A percentile compares a stretch with the other conserved stretches of the same genome.
These are phyloP conservation scores for Globisporangium paroecandrum DNA, from an alignment of 352 stramenopile genomes.

Conservation along the genomic window DNA sequence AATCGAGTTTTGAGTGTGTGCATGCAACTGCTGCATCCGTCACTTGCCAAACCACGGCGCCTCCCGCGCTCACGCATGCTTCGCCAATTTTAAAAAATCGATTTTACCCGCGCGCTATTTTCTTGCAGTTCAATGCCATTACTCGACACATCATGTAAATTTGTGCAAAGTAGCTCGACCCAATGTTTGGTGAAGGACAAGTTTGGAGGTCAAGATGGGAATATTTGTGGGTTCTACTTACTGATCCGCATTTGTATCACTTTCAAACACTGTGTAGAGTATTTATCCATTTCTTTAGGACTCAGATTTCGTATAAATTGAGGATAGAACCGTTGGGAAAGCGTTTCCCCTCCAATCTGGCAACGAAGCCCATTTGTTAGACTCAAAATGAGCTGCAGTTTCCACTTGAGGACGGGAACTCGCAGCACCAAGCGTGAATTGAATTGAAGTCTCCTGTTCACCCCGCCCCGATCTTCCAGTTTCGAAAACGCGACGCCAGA, in stretches of 20 bases:
- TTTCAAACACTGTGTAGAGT: neutral
- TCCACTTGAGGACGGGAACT: neutral
- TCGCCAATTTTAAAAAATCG: neutral
- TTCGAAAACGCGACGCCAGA: neutral
- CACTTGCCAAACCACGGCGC: neutral
- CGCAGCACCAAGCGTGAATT: neutral
- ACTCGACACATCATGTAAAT: neutral
- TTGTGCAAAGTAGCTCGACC: neutral
- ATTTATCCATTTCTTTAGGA: neutral
- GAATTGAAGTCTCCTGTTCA: slow-evolving; percentile 1
- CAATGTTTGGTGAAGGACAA: neutral
- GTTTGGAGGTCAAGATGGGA: neutral
- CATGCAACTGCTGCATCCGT: neutral
- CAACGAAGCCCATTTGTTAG: neutral
- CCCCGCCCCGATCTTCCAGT: neutral
- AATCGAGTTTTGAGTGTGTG: neutral
- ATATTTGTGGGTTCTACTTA: neutral
- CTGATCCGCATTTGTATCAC: neutral
- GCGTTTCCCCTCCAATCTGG: neutral
- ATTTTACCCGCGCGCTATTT: neutral
- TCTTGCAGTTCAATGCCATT: neutral
- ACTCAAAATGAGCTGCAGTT: neutral
- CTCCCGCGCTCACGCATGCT: neutral
- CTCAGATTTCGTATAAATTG: neutral
- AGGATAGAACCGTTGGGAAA: neutral